Evolutionary conservation across 2,329 filamentous ascomycete species (phyloP).

Genomic region (Colletotrichum eremochloae): DNA sequence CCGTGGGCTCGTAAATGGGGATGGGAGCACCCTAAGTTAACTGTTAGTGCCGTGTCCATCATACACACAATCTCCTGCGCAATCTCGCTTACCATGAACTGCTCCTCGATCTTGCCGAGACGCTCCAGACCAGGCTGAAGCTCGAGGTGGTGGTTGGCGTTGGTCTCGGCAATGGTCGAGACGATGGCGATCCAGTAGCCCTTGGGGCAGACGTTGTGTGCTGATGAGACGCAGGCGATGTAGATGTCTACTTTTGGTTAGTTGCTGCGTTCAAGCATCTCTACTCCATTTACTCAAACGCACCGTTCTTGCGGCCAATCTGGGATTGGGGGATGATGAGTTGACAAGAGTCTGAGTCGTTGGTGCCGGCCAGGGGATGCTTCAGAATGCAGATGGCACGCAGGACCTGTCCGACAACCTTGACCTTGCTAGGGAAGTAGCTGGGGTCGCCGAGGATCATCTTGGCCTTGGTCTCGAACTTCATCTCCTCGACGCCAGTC

Average conservation of each 20-base stretch:
- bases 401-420: constrained; percentile 88
- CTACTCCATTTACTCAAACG: constrained; percentile 46
- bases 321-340: constrained; percentile 98
- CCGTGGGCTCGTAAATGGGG: constrained; percentile 91
- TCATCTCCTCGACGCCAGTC: constrained; percentile 90
- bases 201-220: constrained; percentile 98
- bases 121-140: constrained; percentile 92
- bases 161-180: constrained; percentile 93
- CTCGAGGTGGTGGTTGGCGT: constrained; percentile 95
- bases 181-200: constrained; percentile 99
- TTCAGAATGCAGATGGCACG: constrained; percentile 98
- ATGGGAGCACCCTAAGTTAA: constrained; percentile 78
- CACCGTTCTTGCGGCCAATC: constrained; percentile 95
- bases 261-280: constrained; percentile 11
- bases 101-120: constrained; percentile 94
- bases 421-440: constrained; percentile 93
- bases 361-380: constrained; percentile 92
- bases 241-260: constrained; percentile 81
- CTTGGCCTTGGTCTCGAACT: constrained; percentile 95
- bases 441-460: constrained; percentile 96
- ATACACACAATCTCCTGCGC: not conserved
- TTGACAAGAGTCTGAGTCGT: constrained; percentile 89
- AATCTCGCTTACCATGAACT: constrained; percentile 80
- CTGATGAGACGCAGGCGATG: constrained; percentile 93
- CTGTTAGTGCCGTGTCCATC: constrained; percentile 4